Evolutionary conservation across 805 yeast species (phyloP), one percentile per base, ranked within the genome.

Genomic region (Wickerhamomyces hampshirensis): DNA sequence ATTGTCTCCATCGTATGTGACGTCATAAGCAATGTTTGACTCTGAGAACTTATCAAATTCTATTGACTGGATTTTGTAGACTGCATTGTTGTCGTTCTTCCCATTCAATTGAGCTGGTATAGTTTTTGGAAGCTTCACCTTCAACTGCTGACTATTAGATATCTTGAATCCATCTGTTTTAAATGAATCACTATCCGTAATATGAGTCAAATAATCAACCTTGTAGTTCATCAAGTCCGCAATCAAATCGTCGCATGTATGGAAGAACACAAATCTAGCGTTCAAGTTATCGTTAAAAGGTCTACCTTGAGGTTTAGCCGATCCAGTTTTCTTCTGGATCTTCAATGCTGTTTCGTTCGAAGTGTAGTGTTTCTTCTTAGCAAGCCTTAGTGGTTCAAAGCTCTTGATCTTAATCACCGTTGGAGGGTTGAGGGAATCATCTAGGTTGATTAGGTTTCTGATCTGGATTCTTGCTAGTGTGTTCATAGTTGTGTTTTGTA

Each of bases 261-360:
- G 17, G 36, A 50, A 54, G 30, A 44, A 43, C n/a, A 51, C 26
- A 36, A 54, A 54, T 28, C 57, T 43, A 5, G 57, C 57, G 15
- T 46, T 43, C 21, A 54, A 33, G 10, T 43, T 43, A 12, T 48
- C 52, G 23, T 51, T 54, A 37, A 51, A 54, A 9, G 59, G 59
- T 35, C 59, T 42, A 13, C 59, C 59, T 26, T 54, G 56, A n/a
- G 49, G 31, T 31, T 42, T 51, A 5, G 27, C 16, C 2, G 19
- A 18, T 3, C 28, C 33, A 4, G 28, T 13, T 15, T 23, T 29
- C 31, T 36, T 42, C 34, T 42, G 40, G 31, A 39, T 31, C 24
- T 35, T 38, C n/a, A 17, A 17, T 10, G 34, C 28, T 11, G 35
- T 26, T 30, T 30, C 31, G 18, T 26, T 26, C 4, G 46, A 33